These are phyloP conservation scores for Ustilago esculenta DNA, from an alignment of 1,284 basidiomycete species.

Conservation along the genomic window DNA sequence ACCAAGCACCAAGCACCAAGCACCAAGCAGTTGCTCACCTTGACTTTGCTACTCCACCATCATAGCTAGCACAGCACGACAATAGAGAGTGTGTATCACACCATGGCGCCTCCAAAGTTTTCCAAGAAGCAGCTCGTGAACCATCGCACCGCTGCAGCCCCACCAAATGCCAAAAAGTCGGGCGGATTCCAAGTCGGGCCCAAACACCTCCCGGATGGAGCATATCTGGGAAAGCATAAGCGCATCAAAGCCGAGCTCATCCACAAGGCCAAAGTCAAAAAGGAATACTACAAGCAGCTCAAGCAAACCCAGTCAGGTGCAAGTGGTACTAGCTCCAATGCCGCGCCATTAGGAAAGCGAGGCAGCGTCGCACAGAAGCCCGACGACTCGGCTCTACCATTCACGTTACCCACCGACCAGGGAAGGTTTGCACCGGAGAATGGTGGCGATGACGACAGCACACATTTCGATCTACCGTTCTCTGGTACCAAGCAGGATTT, in stretches of 20 bases:
- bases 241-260: slow-evolving; percentile 71
- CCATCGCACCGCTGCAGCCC: slow-evolving; percentile 44
- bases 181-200: slow-evolving; percentile 63
- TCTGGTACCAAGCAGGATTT: slow-evolving; percentile 37
- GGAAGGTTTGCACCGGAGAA: slow-evolving; percentile 56
- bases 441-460: slow-evolving; percentile 11
- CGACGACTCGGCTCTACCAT: slow-evolving; percentile 13
- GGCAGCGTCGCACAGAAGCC: slow-evolving; percentile 12
- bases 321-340: slow-evolving; percentile 17
- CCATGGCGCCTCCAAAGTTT: slow-evolving; percentile 29
- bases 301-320: slow-evolving; percentile 65
- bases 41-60: neutral
- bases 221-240: slow-evolving; percentile 68
- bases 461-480: slow-evolving; percentile 6
- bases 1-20: no score
- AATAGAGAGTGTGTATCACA: neutral
- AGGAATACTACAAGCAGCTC: slow-evolving; percentile 70
- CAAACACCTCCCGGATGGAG: slow-evolving; percentile 60
- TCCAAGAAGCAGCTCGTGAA: slow-evolving; percentile 57
- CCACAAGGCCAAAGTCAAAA: slow-evolving; percentile 71
- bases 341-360: slow-evolving; percentile 27
- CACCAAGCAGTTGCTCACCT: neutral
- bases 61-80: neutral
- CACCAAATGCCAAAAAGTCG: slow-evolving; percentile 25
- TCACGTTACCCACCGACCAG: slow-evolving; percentile 28